Base-by-base conservation (phyloP, 2,329 filamentous ascomycete genomes). In the Dothistroma septosporum region DNA sequence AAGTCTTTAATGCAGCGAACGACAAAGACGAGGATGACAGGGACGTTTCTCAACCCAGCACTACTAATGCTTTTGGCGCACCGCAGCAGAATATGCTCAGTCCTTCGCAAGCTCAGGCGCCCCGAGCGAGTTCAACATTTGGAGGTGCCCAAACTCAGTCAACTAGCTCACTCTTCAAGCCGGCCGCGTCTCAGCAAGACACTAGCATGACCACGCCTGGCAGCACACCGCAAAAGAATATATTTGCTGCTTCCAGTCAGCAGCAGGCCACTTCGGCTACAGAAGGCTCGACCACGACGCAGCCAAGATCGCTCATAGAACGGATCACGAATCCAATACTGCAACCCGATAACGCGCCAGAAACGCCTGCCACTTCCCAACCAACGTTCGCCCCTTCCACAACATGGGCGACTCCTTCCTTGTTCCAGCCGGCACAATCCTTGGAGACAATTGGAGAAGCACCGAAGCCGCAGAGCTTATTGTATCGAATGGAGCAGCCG, bases 141-240 rank as follows among this genome's bases (percentile, higher is more conserved):
- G 32, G 33, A 16, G 28, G 44, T 21, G 52, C 21, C 22, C 56
- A 58, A 33, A 46, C 31, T 8, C 47, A 41, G 47, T 24, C 55
- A n/a, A 44, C 14, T n/a, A 44, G 41, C 11, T 52, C 59, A 41
- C 28, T 64, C 16, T 63, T 63, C 56, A 53, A 53, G 49, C 46
- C 56, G 21, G 60, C 37, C 49, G 47, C 56, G 8, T 48, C 55
- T 41, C 64, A 68, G 46, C 64, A 70, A 37, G 66, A 71, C 55
- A 67, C 67, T 22, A 67, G 66, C 44, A 71, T 69, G 68, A 58
- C 60, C n/a, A 72, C 64, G 14, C 66, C 68, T 7, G 58, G 59
- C 35, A 66, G 56, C 32, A 69, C 64, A 50, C 64, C 67, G 41
- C 66, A 68, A 32, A 69, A 67, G 58, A 53, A 55, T 55, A 35